Evolutionary conservation across 768 basidiomycete genomes (phyloP), one percentile per base, ranked within the genome.

Genomic region (Amanita jacksonii): DNA sequence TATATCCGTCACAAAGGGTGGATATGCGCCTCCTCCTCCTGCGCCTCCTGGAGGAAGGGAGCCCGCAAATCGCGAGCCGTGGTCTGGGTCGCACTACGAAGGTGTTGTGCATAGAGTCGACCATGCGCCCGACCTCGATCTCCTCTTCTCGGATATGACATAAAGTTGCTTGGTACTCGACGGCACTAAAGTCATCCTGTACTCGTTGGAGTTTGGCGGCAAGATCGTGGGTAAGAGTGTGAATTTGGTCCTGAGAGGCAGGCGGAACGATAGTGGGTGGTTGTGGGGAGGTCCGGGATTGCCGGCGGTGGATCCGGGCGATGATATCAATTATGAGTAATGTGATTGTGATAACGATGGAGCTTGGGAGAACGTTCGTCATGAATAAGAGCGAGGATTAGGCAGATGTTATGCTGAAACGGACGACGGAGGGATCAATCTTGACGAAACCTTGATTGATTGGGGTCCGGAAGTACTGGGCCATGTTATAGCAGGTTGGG

Each of bases 291-390:
- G 3, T 43, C 13, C 22, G 34, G 18, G 13, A 24, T n/a, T 22
- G 34, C 8, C 52, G 44, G 37, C 49, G 52, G 41, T 48, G 43
- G 46, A 57, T 35, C 19, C 47, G 54, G 30, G 62, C 39, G 12
- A 51, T 54, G 23, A 63, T 55, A 46, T 66, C 63, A 46, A 65
- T 52, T 24, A 59, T 59, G n/a, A 28, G 27, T 28, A 12, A 28
- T 28, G 12, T 12, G 27, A 28, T 6, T 28, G 27, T 28, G 6
- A 28, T 12, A 6, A 28, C 12, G 12, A 28, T 12, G 27, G 12
- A 12, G 27, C 27, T 12, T 28, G 6, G 27, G 12, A 28, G 6
- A 12, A 6, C 6, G 27, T 28, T 28, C 7, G 27, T 6, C 27
- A 28, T 28, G 27, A 28, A 6, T 28, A 28, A 6, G 7, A 12